A percentile compares a stretch with the other conserved stretches of the same genome.
Evolutionary conservation across 2,329 filamentous ascomycete species (phyloP).

Genomic region (Trichophyton rubrum): DNA sequence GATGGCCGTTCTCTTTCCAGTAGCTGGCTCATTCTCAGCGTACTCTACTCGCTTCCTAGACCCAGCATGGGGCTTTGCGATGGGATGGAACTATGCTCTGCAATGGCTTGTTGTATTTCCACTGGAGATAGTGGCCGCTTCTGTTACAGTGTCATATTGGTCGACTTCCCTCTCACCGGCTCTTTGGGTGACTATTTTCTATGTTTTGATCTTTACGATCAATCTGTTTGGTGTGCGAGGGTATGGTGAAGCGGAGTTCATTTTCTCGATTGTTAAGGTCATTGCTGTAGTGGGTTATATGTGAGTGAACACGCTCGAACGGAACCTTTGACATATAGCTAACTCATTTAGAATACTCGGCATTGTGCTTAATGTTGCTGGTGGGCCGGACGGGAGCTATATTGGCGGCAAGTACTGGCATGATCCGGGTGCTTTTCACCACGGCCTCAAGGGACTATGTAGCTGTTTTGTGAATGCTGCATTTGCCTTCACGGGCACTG

Average conservation of each 20-base stretch:
- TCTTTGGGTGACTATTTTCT: slow-evolving; percentile 39
- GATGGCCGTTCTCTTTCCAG: slow-evolving; percentile 37
- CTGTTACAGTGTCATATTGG: slow-evolving; percentile 53
- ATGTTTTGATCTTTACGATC: slow-evolving; percentile 49
- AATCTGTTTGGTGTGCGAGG: slow-evolving; percentile 44
- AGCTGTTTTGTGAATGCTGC: slow-evolving; percentile 35
- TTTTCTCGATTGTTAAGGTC: slow-evolving; percentile 41
- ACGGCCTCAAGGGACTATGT: slow-evolving; percentile 52
- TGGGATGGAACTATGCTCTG: slow-evolving; percentile 37
- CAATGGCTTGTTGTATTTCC: slow-evolving; percentile 74
- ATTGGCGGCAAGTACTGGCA: slow-evolving; percentile 57
- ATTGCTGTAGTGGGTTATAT: slow-evolving; percentile 37
- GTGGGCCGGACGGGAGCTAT: slow-evolving; percentile 49
- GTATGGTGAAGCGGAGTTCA: slow-evolving; percentile 41
- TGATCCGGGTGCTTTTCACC: slow-evolving; percentile 46
- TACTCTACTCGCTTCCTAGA: slow-evolving; percentile 34
- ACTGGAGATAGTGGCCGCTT: slow-evolving; percentile 53
- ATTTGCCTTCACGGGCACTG: slow-evolving; percentile 29
- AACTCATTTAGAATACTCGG: slow-evolving; percentile 46
- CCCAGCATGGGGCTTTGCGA: slow-evolving; percentile 38
- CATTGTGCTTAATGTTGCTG: slow-evolving; percentile 51
- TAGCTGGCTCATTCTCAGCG: slow-evolving; percentile 38
- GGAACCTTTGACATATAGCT: slow-evolving; percentile 18
- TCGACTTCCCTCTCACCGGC: slow-evolving; percentile 24
- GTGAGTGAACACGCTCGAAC: slow-evolving; percentile 36